Evolutionary conservation across 306 rosid genomes (phyloP).

Genomic region (Begonia masoniana): DNA sequence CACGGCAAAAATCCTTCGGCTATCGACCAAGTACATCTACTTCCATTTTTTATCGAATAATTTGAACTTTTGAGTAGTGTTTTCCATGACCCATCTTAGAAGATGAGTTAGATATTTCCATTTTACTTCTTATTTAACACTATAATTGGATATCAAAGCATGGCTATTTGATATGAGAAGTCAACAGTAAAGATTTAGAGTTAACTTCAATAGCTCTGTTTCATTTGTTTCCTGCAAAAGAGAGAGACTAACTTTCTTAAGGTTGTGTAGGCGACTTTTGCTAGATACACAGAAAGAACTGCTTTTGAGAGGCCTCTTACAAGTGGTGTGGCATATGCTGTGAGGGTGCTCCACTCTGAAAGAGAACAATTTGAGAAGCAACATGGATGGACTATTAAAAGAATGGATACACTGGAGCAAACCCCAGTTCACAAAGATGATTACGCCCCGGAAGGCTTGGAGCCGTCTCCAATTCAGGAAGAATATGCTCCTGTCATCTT

Average conservation of each 20-base stretch:
- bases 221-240: too few species aligned
- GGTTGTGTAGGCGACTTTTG: conserved; percentile 61
- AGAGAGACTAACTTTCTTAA: conserved; percentile 16
- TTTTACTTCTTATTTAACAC: background rate
- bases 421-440: background rate
- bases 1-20: conserved; percentile 63
- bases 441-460: background rate
- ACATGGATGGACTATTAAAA: conserved; percentile 10
- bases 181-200: too few species aligned
- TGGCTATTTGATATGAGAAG: too few species aligned
- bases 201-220: too few species aligned
- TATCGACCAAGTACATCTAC: conserved; percentile 72
- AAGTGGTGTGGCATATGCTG: conserved; percentile 98
- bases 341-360: conserved; percentile 78
- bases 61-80: too few species aligned
- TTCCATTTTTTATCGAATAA: background rate
- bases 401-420: conserved; percentile 2
- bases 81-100: too few species aligned
- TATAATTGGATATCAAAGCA: too few species aligned
- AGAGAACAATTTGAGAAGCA: conserved; percentile 9
- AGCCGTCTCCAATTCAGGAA: conserved; percentile 5
- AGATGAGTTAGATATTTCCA: too few species aligned
- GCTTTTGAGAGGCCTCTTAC: conserved; percentile 99
- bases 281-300: conserved; percentile 88
- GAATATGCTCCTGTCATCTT: conserved; percentile 12